phyloP scores from a whole-genome alignment of 2,329 filamentous ascomycete species.

The Beauveria varroae region DNA sequence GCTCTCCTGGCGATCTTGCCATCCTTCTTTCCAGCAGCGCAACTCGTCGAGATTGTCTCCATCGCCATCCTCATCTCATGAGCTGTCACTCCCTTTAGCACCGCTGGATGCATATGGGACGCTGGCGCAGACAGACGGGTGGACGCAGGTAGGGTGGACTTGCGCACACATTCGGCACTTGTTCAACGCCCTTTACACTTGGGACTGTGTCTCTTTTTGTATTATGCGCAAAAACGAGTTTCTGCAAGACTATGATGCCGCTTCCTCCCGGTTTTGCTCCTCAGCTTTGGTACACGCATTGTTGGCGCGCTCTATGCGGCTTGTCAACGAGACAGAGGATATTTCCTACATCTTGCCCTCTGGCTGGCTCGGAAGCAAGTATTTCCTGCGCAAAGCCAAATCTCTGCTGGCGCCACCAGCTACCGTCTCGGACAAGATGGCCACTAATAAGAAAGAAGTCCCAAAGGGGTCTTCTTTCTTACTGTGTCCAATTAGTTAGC shows the following conservation, averaged over 20 bases:
- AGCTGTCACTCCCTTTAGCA: background rate
- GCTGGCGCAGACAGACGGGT: background rate
- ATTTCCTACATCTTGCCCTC: background rate
- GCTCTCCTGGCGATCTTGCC: constrained; percentile 4
- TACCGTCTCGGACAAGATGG: too few species aligned
- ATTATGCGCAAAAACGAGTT: constrained; percentile 18
- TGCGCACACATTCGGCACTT: constrained; percentile 7
- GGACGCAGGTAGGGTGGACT: constrained; percentile 10
- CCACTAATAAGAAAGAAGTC: too few species aligned
- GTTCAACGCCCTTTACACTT: constrained; percentile 5
- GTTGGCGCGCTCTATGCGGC: constrained; percentile 2
- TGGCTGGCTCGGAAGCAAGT: constrained; percentile 6
- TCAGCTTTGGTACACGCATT: constrained; percentile 12
- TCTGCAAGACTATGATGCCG: constrained; percentile 18
- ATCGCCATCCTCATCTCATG: background rate
- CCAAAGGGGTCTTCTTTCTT: too few species aligned
- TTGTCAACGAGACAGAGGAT: background rate
- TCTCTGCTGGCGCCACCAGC: background rate
- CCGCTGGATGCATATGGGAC: background rate
- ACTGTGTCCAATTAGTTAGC: too few species aligned
- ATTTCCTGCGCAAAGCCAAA: constrained; percentile 3
- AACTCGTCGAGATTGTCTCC: background rate
- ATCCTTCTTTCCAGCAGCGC: background rate
- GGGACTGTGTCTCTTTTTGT: constrained; percentile 14
- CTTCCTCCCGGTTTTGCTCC: constrained; percentile 9